Evolutionary conservation across 1,284 basidiomycete genomes (phyloP), one percentile per base, ranked within the genome.

Genomic region (Boletus hoseneyae): DNA sequence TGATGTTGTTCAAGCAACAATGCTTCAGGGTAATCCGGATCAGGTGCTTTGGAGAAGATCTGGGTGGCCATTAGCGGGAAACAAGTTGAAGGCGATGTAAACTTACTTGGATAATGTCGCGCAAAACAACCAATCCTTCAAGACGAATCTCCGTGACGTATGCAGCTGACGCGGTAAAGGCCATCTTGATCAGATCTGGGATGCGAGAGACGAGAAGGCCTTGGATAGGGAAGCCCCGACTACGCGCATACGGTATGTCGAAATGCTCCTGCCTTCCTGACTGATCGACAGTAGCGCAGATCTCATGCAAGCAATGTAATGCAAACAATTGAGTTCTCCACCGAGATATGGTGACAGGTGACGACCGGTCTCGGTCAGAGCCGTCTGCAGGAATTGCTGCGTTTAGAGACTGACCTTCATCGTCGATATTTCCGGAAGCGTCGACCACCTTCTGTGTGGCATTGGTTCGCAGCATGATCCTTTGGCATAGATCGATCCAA

Each of bases 301-400:
- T 93, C 48, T 85, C 83, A 69, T 98, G 95, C 45, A 99, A 69
- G 64, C 97, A 99, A 58, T 90, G 83, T 45, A 99, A 70, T 1
- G 97, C 92, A 66, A 99, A 99, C 5, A 97, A 74, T 61, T 98
- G 97, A 0, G 97, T 99, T 54, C 96, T 78, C 97, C 97, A 99
- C 37, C 95, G 80, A 19, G 93, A 93, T 3, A 85, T 91, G 6
- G 71, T 48, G 45, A 61, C 36, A n/a, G 69, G 65, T 5, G 67
- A 64, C 21, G 59, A 60, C 5, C 67, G 68, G 40, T 75, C 71
- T 53, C 76, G 64, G 47, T 44, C 40, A 42, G 62, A 48, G 35
- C 48, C 52, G 41, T 60, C 62, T 7, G 32, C 35, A 29, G 66
- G 61, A 51, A 73, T 75, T 2, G 77, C 80, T 29, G 80, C 74